phyloP scores from a whole-genome alignment of 306 rosid genomes.

The Lupinus albus region DNA sequence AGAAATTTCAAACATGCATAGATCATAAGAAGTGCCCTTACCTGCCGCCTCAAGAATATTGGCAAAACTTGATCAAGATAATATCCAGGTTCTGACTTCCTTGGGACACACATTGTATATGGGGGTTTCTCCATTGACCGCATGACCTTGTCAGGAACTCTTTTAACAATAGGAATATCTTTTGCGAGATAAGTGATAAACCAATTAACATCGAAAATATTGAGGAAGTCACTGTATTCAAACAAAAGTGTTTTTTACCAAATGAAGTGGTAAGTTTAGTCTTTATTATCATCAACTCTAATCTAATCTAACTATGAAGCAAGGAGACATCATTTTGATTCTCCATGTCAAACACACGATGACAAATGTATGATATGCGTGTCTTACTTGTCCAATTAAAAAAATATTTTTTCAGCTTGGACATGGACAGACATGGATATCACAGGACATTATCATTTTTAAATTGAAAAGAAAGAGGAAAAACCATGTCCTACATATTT shows the following conservation, averaged over 20 bases:
- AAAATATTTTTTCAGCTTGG: too few species aligned
- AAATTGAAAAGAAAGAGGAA: too few species aligned
- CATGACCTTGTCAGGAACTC: slow-evolving; percentile 94
- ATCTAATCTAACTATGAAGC: not conserved
- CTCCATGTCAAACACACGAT: too few species aligned
- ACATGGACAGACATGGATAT: too few species aligned
- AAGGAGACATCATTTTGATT: too few species aligned
- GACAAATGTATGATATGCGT: too few species aligned
- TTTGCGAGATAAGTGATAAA: slow-evolving; percentile 85
- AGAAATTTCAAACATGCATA: slow-evolving; percentile 9
- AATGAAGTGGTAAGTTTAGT: not conserved
- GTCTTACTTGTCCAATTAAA: too few species aligned
- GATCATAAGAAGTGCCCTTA: slow-evolving; percentile 43
- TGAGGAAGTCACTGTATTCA: slow-evolving; percentile 73
- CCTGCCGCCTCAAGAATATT: slow-evolving; percentile 83
- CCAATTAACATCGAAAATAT: slow-evolving; percentile 85
- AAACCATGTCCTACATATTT: too few species aligned
- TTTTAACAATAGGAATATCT: slow-evolving; percentile 79
- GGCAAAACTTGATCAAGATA: slow-evolving; percentile 97
- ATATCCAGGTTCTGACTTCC: too few species aligned
- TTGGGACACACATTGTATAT: too few species aligned
- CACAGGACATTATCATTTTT: too few species aligned
- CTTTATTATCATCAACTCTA: slow-evolving; percentile 34
- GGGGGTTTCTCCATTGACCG: slow-evolving; percentile 98
- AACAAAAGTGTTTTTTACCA: slow-evolving; percentile 18